A percentile compares a stretch with the other conserved stretches of the same genome.
Evolutionary conservation across 2,329 filamentous ascomycete species (phyloP).

Genomic region (Penicillium vulpinum): DNA sequence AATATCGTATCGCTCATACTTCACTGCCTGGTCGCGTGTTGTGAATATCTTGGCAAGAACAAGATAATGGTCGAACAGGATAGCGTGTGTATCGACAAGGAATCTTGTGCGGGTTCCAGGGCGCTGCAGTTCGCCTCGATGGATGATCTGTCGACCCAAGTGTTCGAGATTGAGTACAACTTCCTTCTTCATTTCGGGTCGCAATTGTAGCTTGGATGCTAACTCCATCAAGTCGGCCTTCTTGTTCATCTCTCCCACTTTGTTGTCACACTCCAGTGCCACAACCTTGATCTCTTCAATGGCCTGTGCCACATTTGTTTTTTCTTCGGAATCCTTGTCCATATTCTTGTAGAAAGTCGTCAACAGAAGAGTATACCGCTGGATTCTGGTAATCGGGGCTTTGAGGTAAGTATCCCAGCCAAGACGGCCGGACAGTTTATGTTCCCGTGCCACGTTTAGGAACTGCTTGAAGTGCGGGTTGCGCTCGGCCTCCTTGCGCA

Average conservation of each 20-base stretch:
- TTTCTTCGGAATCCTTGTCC: constrained; percentile 82
- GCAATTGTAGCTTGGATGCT: constrained; percentile 75
- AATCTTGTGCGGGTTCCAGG: constrained; percentile 85
- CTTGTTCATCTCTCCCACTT: constrained; percentile 88
- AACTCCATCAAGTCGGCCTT: constrained; percentile 88
- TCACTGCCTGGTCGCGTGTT: constrained; percentile 68
- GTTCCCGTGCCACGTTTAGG: constrained; percentile 73
- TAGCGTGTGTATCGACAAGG: constrained; percentile 90
- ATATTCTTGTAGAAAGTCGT: constrained; percentile 82
- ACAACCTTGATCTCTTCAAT: constrained; percentile 90
- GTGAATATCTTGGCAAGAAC: constrained; percentile 81
- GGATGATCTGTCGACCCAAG: constrained; percentile 85
- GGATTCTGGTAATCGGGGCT: constrained; percentile 85
- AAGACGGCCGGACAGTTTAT: constrained; percentile 77
- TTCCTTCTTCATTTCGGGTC: constrained; percentile 79
- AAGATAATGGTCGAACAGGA: constrained; percentile 95
- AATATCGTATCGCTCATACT: constrained; percentile 83
- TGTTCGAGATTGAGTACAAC: constrained; percentile 89
- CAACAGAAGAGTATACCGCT: constrained; percentile 83
- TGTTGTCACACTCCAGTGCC: constrained; percentile 84
- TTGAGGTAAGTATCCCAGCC: constrained; percentile 96
- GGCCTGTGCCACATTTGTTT: constrained; percentile 75
- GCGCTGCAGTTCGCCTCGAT: constrained; percentile 83
- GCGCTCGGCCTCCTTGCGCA: constrained; percentile 78
- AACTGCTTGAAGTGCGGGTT: constrained; percentile 88